Evolutionary conservation across 495 filamentous ascomycete species (phyloP), one percentile per base, ranked within the genome.

Genomic region (Penicillium canariense): DNA sequence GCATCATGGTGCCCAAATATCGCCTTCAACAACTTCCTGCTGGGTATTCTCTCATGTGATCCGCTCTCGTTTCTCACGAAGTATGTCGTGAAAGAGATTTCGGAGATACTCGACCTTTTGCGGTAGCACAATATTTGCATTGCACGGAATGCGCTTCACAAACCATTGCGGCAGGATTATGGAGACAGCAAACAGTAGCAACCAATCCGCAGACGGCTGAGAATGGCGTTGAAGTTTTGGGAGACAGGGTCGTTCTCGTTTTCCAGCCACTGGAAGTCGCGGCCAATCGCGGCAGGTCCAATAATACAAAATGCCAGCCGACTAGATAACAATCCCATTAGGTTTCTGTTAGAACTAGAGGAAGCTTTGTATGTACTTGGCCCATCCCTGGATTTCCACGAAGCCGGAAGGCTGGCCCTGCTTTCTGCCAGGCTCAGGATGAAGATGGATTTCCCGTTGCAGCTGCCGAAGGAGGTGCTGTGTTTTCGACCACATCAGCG

Each of bases 231-330:
- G 66, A 93, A 96, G 1, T 82, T 88, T 32, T 76, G 58, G 34
- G 77, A 82, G 14, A 96, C 78, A 54, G 81, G 72, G 54, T 81
- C 84, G 12, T 81, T 62, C 0, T 82, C 81, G 58, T 88, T 71
- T 23, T 80, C 56, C 47, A 95, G 77, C 6, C 88, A 81, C 20
- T 77, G 72, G 60, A 95, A 94, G 51, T 94, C 87, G 25, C 82
- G 79, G 0, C 89, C 90, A 54, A 95, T 80, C 1, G 89, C 90
- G 0, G 89, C 85, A 8, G 84, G 64, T 15, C 91, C 90, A 56
- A 95, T 91, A 52, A 95, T 90, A 59, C 95, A 90, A 11, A 95
- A 82, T 0, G 91, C 90, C 0, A 82, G 81, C 15, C 89, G 81
- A 31, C 76, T 71, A 22, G 12, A 1, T 8, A 20, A 31, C 1